phyloP scores from a whole-genome alignment of 495 filamentous ascomycete genomes.

The Penicilliopsis zonata region DNA sequence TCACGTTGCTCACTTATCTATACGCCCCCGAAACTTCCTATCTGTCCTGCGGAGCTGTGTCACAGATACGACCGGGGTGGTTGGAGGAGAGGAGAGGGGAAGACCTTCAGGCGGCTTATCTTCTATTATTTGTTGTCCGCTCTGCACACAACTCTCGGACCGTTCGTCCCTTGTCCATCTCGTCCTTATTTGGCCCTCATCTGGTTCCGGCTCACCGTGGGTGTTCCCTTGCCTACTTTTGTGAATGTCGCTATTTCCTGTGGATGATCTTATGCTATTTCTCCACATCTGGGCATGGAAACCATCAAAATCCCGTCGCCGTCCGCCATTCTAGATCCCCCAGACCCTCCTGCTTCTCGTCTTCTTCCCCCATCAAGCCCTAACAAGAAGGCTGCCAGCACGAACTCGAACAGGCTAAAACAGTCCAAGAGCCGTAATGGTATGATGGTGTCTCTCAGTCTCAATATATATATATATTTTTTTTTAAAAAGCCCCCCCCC shows the following conservation, averaged over 20 bases:
- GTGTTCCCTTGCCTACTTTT: not conserved
- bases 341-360: slow-evolving; percentile 26
- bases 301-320: slow-evolving; percentile 53
- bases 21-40: not conserved
- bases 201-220: not conserved
- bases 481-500: not conserved
- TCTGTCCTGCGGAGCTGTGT: not conserved
- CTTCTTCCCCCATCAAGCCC: slow-evolving; percentile 15
- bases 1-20: too few species aligned
- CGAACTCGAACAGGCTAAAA: slow-evolving; percentile 44
- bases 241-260: not conserved
- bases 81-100: too few species aligned
- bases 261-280: slow-evolving; percentile 5
- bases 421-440: slow-evolving; percentile 80
- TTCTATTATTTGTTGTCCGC: not conserved
- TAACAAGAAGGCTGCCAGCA: slow-evolving; percentile 19
- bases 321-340: slow-evolving; percentile 43
- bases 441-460: slow-evolving; percentile 23
- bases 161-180: not conserved
- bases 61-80: not conserved
- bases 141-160: not conserved
- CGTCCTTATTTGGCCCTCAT: not conserved
- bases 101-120: not conserved
- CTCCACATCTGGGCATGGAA: slow-evolving; percentile 34
- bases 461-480: slow-evolving; percentile 7